These are phyloP conservation scores for Hypoxylon sp. DNA, from an alignment of 2,329 filamentous ascomycete species.

Conservation along the genomic window DNA sequence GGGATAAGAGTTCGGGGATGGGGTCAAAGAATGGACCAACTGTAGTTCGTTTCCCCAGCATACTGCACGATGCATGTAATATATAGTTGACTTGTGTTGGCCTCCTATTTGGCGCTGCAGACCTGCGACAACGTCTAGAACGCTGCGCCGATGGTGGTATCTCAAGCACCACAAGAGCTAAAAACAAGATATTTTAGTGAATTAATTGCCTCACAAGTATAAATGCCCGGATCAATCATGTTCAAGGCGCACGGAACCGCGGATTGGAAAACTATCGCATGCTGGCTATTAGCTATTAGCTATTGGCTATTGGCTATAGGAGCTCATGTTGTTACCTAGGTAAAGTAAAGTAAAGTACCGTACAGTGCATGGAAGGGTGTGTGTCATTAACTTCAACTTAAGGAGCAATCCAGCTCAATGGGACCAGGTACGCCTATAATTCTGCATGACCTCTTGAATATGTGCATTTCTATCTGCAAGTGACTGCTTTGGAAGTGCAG, in stretches of 20 bases:
- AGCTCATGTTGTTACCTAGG: no score
- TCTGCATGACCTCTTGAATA: constrained; percentile 32
- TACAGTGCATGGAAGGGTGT: no score
- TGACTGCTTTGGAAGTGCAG: constrained; percentile 29
- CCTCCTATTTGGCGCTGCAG: constrained; percentile 17
- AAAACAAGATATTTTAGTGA: no score
- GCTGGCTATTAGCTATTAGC: no score
- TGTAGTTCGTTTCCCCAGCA: constrained; percentile 12
- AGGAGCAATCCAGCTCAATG: constrained; percentile 7
- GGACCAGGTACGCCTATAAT: constrained; percentile 22
- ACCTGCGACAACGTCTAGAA: background rate
- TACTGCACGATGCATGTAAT: constrained; percentile 20
- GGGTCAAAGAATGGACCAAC: constrained; percentile 27
- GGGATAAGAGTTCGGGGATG: constrained; percentile 13
- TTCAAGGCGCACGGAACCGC: background rate
- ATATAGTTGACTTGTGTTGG: constrained; percentile 20
- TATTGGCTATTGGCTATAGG: no score
- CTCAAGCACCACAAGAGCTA: no score
- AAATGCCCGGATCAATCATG: constrained; percentile 13
- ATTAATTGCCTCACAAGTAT: background rate
- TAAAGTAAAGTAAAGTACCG: no score
- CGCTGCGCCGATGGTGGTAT: no score
- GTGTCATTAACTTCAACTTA: constrained; percentile 15
- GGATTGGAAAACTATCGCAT: background rate
- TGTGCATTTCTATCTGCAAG: constrained; percentile 18